These are phyloP conservation scores for Lepidium africanum DNA, from an alignment of 345 rosid species.

Conservation along the genomic window DNA sequence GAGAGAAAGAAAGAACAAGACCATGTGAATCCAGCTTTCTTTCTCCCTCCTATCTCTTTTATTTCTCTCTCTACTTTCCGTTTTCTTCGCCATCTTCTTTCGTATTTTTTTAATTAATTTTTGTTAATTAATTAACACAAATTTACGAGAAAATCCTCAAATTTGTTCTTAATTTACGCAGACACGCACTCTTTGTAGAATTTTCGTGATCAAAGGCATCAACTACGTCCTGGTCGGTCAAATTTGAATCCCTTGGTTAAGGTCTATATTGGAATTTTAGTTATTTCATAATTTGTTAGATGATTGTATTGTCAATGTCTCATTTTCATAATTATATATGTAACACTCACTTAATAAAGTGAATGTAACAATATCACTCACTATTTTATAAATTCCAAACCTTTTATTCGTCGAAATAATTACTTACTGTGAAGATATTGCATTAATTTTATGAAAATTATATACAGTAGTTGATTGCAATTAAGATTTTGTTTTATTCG, in stretches of 20 bases:
- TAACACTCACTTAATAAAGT: neutral
- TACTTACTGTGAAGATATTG: neutral
- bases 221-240: conserved; percentile 18
- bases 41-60: conserved; percentile 3
- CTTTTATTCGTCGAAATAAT: neutral
- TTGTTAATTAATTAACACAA: accelerated
- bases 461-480: too few species aligned
- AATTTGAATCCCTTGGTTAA: conserved; percentile 4
- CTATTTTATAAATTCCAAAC: neutral
- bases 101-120: neutral
- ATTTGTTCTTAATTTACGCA: conserved; percentile 4
- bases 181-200: neutral
- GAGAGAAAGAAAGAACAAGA: conserved; percentile 33
- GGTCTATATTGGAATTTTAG: neutral
- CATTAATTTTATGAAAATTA: neutral
- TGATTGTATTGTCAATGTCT: conserved; percentile 8
- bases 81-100: conserved; percentile 28
- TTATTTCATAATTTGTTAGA: neutral
- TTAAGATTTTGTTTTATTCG: too few species aligned
- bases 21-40: conserved; percentile 50
- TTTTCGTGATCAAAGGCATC: conserved; percentile 10
- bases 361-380: neutral
- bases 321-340: neutral
- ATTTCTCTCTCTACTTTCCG: conserved; percentile 27
- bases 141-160: conserved; percentile 1